Evolutionary conservation across 2,329 filamentous ascomycete species (phyloP).

Genomic region (Calycina herbarum): DNA sequence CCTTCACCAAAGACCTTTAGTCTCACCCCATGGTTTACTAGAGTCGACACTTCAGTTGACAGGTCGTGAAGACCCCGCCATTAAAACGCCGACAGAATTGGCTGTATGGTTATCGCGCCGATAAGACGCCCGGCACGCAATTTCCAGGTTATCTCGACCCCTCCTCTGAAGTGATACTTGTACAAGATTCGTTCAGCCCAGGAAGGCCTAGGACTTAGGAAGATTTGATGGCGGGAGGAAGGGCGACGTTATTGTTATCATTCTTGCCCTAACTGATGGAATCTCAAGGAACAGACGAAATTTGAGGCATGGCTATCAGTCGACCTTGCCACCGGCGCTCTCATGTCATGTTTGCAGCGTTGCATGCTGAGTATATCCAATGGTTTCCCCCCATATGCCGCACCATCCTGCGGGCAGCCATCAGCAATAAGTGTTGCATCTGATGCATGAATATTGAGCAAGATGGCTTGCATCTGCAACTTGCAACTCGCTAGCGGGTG

Average conservation of each 20-base stretch:
- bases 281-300: no score
- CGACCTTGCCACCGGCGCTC: neutral
- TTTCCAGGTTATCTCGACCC: no score
- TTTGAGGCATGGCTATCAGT: neutral
- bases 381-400: neutral
- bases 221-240: no score
- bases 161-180: no score
- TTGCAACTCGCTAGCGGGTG: neutral
- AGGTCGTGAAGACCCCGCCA: no score
- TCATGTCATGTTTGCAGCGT: constrained; percentile 3
- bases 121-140: no score
- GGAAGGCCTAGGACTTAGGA: no score
- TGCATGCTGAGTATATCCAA: neutral
- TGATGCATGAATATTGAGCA: constrained; percentile 8
- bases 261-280: no score
- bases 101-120: no score
- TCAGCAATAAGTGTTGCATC: constrained; percentile 6
- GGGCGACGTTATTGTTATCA: no score
- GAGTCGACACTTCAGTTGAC: neutral
- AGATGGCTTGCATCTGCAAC: constrained; percentile 10
- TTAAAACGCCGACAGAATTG: no score
- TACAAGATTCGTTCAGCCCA: no score
- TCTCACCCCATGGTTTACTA: neutral
- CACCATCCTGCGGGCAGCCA: constrained; percentile 1
- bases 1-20: neutral